Conservation (phyloP, 192 early-diverging fungal genomes). For the Backusella luteola region DNA sequence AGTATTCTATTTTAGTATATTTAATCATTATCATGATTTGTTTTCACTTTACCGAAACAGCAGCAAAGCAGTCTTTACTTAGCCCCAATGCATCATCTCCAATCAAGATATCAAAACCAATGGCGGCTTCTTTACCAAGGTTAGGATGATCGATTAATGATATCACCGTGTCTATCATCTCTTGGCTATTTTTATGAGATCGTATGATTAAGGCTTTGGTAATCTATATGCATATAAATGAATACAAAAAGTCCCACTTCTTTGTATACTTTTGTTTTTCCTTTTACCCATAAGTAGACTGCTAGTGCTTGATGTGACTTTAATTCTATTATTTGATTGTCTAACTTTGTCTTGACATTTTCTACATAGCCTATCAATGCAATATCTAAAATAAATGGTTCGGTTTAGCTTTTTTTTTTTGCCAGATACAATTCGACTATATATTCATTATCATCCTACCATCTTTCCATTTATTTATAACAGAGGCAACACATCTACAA, state of each 20-base stretch:
- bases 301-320: not conserved
- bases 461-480: slow-evolving; percentile 37
- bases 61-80: slow-evolving; percentile 66
- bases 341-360: not conserved
- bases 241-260: not conserved
- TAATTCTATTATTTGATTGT: not conserved
- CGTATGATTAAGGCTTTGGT: slow-evolving; percentile 64
- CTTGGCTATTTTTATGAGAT: slow-evolving; percentile 49
- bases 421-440: not conserved
- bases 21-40: not conserved
- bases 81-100: slow-evolving; percentile 67
- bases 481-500: slow-evolving; percentile 8
- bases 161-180: slow-evolving; percentile 52
- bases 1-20: not conserved
- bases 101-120: slow-evolving; percentile 70
- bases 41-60: slow-evolving; percentile 45
- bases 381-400: slow-evolving; percentile 8
- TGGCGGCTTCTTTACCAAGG: slow-evolving; percentile 52
- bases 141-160: slow-evolving; percentile 42
- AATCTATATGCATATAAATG: slow-evolving; percentile 35
- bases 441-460: slow-evolving; percentile 18
- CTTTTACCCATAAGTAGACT: not conserved
- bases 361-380: slow-evolving; percentile 27
- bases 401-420: not conserved
- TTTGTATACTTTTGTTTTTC: not conserved